phyloP scores from a whole-genome alignment of 116 monocot species.

The Trichopus zeylanicus region DNA sequence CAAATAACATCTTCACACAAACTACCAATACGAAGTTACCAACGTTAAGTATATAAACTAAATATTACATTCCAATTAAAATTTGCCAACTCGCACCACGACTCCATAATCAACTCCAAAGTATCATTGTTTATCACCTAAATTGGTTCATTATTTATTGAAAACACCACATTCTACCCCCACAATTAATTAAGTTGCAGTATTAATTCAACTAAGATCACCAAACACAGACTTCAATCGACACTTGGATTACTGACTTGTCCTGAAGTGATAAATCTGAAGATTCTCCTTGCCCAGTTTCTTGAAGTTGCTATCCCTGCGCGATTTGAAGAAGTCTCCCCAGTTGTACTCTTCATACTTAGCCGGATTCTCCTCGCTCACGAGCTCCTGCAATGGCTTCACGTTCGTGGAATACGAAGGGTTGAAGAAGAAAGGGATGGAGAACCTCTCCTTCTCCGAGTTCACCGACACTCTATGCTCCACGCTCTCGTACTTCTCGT shows the following conservation, averaged over 20 bases:
- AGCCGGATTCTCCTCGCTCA: conserved; percentile 26
- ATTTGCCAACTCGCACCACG: no score
- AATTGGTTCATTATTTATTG: no score
- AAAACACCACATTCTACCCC: no score
- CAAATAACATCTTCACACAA: no score
- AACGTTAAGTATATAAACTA: no score
- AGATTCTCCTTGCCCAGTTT: conserved; percentile 53
- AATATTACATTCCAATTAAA: no score
- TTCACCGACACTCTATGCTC: conserved; percentile 77
- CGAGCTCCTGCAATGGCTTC: conserved; percentile 49
- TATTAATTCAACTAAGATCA: no score
- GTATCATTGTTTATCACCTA: no score
- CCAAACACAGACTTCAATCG: no score
- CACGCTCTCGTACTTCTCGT: conserved; percentile 66
- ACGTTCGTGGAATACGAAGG: conserved; percentile 31
- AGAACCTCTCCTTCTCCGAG: conserved; percentile 54
- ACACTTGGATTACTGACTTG: neutral
- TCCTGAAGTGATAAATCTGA: conserved; percentile 70
- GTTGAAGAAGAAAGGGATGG: conserved; percentile 77
- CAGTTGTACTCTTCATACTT: conserved; percentile 50
- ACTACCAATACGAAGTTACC: no score
- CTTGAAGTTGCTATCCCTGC: conserved; percentile 47
- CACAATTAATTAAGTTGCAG: no score
- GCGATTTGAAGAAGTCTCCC: conserved; percentile 44
- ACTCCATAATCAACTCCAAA: no score